Evolutionary conservation across 352 stramenopile genomes (phyloP).

Genomic region (Pythium sukuiense): DNA sequence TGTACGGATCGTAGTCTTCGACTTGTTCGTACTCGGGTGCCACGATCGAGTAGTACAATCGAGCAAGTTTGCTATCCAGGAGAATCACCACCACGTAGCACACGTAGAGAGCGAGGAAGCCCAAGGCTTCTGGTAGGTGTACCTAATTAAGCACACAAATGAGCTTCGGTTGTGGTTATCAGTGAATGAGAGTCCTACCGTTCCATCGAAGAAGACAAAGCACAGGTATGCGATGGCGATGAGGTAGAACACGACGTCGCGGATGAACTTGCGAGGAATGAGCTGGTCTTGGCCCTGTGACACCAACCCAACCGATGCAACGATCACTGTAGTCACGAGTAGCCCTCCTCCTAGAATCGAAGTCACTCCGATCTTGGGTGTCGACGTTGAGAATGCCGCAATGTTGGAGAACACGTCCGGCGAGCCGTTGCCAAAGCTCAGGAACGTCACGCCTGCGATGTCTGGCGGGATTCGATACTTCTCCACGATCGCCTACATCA

Average conservation of each 20-base stretch:
- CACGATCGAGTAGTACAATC: constrained; percentile 19
- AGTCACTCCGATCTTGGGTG: constrained; percentile 66
- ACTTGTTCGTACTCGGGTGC: constrained; percentile 31
- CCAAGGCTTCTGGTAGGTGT: constrained; percentile 51
- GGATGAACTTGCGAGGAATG: constrained; percentile 71
- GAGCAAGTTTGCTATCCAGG: constrained; percentile 46
- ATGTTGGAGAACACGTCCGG: constrained; percentile 84
- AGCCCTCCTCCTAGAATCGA: constrained; percentile 71
- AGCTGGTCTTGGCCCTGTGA: constrained; percentile 73
- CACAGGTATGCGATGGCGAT: constrained; percentile 65
- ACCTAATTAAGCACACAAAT: constrained; percentile 33
- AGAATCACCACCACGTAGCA: constrained; percentile 63
- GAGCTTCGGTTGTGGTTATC: not conserved
- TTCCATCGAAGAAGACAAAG: constrained; percentile 71
- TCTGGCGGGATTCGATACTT: constrained; percentile 76
- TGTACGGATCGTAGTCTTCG: constrained; percentile 31
- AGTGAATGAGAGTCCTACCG: constrained; percentile 21
- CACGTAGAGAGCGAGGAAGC: constrained; percentile 73
- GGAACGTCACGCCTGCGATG: constrained; percentile 74
- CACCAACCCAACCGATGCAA: constrained; percentile 64
- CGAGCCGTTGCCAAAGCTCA: constrained; percentile 81
- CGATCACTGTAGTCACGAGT: constrained; percentile 78
- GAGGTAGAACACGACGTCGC: constrained; percentile 78
- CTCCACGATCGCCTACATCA: constrained; percentile 55
- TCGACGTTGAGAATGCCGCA: constrained; percentile 58